Percentiles rank a stretch among this genome's conserved stretches.
These are phyloP conservation scores for Pseudopithomyces chartarum DNA, from an alignment of 2,329 filamentous ascomycete genomes.

Conservation along the genomic window DNA sequence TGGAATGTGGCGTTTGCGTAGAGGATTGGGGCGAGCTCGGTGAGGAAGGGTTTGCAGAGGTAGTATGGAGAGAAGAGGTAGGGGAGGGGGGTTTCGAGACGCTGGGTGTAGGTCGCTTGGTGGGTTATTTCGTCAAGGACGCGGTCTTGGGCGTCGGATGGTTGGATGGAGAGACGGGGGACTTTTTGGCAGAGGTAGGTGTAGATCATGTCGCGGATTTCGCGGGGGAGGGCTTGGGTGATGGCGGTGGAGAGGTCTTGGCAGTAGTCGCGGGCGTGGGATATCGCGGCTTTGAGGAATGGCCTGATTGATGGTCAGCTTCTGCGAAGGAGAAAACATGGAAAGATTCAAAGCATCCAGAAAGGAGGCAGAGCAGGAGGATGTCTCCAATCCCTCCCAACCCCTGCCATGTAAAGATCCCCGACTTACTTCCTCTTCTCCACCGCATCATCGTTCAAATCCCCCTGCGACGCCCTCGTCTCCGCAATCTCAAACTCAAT, in stretches of 20 bases:
- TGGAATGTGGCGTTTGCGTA: slow-evolving; percentile 3
- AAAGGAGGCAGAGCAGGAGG: background rate
- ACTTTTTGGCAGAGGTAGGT: background rate
- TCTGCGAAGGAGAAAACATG: background rate
- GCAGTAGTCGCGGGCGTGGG: background rate
- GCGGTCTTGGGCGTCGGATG: background rate
- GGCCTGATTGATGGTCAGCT: background rate
- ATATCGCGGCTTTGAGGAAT: background rate
- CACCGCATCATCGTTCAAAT: too few relatives aligned
- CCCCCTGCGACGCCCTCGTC: too few relatives aligned
- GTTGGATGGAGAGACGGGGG: background rate
- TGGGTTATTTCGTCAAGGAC: background rate
- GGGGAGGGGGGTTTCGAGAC: background rate
- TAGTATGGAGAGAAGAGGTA: background rate
- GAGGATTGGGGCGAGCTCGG: background rate
- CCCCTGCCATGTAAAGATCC: background rate
- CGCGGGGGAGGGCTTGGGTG: background rate
- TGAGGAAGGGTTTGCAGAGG: background rate
- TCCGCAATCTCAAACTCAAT: too few relatives aligned
- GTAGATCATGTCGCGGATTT: slow-evolving; percentile 3
- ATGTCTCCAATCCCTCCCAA: background rate
- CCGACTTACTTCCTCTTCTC: too few relatives aligned
- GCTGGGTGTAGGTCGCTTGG: background rate
- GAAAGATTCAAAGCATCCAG: background rate
- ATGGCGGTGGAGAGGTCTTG: background rate